Conservation (phyloP, 2,329 filamentous ascomycete species). For the Niveomyces coronatus region DNA sequence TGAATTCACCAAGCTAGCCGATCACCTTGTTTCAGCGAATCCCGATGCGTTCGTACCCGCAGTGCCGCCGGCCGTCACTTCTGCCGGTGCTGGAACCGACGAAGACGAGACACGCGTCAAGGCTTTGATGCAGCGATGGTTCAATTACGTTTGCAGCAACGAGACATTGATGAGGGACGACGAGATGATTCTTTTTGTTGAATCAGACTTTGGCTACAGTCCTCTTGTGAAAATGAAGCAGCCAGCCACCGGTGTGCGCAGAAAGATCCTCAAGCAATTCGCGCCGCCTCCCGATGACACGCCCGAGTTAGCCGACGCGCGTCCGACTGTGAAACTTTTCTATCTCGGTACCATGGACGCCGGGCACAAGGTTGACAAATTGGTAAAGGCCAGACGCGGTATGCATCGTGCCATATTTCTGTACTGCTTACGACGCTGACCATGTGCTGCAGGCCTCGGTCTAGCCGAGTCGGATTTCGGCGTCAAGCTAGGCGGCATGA, state of each 20-base stretch:
- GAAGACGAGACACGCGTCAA: conserved; percentile 91
- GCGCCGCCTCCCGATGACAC: conserved; percentile 95
- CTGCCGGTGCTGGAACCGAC: conserved; percentile 88
- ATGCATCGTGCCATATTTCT: conserved; percentile 17
- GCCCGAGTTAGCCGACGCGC: conserved; percentile 80
- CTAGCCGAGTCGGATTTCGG: conserved; percentile 90
- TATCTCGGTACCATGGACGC: conserved; percentile 93
- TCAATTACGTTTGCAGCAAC: conserved; percentile 86
- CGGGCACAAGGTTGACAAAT: conserved; percentile 90
- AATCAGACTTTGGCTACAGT: conserved; percentile 97
- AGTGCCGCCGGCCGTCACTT: conserved; percentile 87
- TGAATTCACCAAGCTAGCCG: conserved; percentile 92
- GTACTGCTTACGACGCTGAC: conserved; percentile 4
- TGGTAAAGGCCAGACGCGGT: conserved; percentile 90
- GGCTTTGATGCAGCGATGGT: conserved; percentile 81
- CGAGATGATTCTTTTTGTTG: conserved; percentile 96
- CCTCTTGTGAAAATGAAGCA: conserved; percentile 93
- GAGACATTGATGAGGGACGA: conserved; percentile 91
- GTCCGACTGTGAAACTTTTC: conserved; percentile 88
- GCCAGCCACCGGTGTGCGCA: conserved; percentile 85
- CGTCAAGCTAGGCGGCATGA: conserved; percentile 76
- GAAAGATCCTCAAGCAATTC: conserved; percentile 97
- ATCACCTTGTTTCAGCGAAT: conserved; percentile 95
- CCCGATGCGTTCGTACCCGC: conserved; percentile 91
- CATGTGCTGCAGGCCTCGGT: conserved; percentile 59